Base-by-base conservation (phyloP, 768 basidiomycete genomes). In the Pleurotus salmoneostramineus region DNA sequence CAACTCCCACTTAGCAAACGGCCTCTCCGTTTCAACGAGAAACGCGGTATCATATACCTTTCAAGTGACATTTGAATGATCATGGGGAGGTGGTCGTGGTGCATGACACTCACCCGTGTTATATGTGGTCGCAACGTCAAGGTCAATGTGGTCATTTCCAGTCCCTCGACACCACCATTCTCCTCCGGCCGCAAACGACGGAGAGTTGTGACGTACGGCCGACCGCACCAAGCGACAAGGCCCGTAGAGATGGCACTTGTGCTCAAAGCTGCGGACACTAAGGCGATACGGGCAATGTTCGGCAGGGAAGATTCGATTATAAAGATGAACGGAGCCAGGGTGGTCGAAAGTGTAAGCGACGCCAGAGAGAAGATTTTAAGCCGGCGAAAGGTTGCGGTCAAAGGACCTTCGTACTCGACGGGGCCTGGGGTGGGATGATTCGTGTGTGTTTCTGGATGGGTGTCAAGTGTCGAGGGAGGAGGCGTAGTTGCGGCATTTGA, bases 351-450 rank as follows among this genome's bases (percentile, higher is more conserved):
- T 2, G 78, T 78, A 48, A 95, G 79, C 0, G 93, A 93, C 21
- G 85, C 83, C 0, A 95, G 73, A 10, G 92, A 94, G 74, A 95
- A 93, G 6, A 91, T 70, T 69, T 95, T 94, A 57, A 94, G 80
- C 21, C 83, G 81, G 56, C 84, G 82, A 74, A 91, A 93, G 1
- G 92, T 89, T 45, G 75, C 68, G 0, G 85, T 72, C 40, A 93
- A 74, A 2, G 92, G 93, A 0, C 91, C 93, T 61, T 77, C 70
- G 66, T 94, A 94, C n/a, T 77, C 65, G 49, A 72, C 65, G 31
- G 69, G 64, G 52, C 68, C 70, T 52, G 59, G 37, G 11, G 40
- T 10, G 37, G 37, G 37, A 6, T 37, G 40, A 17, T 40, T 37
- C 15, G 36, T 15, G n/a, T n/a, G n/a, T 37, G 21, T 15, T n/a